A percentile compares a stretch with the other conserved stretches of the same genome.
These are phyloP conservation scores for Apiospora rasikravindrae DNA, from an alignment of 2,329 filamentous ascomycete genomes.

Conservation along the genomic window DNA sequence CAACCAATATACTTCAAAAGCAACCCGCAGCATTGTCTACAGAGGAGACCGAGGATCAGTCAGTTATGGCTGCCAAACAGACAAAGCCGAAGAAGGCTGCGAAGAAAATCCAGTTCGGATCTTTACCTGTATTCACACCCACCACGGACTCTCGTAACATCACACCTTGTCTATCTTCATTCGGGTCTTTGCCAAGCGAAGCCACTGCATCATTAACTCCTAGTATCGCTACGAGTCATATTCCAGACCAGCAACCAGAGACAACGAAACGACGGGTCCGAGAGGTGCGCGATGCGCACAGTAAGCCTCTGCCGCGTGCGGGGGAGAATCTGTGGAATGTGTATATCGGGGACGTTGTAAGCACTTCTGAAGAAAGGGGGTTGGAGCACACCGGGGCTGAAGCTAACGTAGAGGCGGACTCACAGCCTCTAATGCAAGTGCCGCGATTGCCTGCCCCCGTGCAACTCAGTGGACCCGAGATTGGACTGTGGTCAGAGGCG, in stretches of 20 bases:
- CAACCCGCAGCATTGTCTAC: neutral
- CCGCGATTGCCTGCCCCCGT: neutral
- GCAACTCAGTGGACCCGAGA: neutral
- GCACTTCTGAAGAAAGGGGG: neutral
- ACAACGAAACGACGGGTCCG: neutral
- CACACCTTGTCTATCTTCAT: neutral
- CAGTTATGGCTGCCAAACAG: neutral
- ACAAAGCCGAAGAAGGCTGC: neutral
- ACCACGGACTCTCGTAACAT: neutral
- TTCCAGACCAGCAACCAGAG: neutral
- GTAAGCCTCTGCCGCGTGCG: neutral
- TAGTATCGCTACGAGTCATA: neutral
- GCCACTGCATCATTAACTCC: neutral
- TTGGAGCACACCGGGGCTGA: neutral
- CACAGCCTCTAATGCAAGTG: neutral
- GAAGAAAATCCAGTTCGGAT: neutral
- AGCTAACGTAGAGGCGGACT: neutral
- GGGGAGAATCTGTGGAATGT: neutral
- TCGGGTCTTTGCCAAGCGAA: neutral
- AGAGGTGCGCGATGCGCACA: neutral
- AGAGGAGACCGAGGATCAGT: neutral
- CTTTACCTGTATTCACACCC: neutral
- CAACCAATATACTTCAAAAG: neutral
- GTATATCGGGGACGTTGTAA: neutral
- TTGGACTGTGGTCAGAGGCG: neutral